Evolutionary conservation across 1,139 yeast genomes (phyloP).

Genomic region (Pneumocystis carinii): DNA sequence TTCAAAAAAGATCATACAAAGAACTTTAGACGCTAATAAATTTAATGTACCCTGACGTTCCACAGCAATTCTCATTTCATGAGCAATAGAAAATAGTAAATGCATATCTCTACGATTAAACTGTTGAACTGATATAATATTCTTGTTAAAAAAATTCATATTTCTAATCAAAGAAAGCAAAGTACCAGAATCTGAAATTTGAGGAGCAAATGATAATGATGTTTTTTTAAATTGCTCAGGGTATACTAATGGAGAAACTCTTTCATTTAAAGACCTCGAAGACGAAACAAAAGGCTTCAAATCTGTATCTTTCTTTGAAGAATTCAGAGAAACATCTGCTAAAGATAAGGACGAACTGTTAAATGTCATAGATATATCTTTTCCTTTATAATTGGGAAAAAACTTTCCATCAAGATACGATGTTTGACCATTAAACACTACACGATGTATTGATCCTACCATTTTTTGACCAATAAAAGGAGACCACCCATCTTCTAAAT

Average conservation of each 20-base stretch:
- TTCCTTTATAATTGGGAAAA: conserved; percentile 14
- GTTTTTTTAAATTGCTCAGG: background rate
- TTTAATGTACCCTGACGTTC: conserved; percentile 94
- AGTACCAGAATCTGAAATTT: background rate
- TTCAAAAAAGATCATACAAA: conserved; percentile 93
- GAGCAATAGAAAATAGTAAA: conserved; percentile 86
- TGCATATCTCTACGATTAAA: conserved; percentile 80
- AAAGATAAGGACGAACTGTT: conserved; percentile 13
- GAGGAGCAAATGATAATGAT: background rate
- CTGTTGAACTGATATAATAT: conserved; percentile 76
- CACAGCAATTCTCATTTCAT: conserved; percentile 93
- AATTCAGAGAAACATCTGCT: conserved; percentile 9
- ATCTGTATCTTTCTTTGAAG: background rate
- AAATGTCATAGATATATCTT: conserved; percentile 5
- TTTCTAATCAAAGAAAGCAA: conserved; percentile 52
- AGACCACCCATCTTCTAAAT: conserved; percentile 34
- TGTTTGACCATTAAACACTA: conserved; percentile 60
- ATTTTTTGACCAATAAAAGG: conserved; percentile 38
- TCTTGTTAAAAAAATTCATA: conserved; percentile 79
- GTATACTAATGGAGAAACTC: background rate
- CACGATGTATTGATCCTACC: conserved; percentile 79
- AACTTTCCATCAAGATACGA: conserved; percentile 72
- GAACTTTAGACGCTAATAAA: conserved; percentile 72
- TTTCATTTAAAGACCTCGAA: background rate
- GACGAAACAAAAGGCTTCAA: background rate